These are phyloP conservation scores for Coemansia sp. DNA, from an alignment of 192 early-diverging fungal species.

Conservation along the genomic window DNA sequence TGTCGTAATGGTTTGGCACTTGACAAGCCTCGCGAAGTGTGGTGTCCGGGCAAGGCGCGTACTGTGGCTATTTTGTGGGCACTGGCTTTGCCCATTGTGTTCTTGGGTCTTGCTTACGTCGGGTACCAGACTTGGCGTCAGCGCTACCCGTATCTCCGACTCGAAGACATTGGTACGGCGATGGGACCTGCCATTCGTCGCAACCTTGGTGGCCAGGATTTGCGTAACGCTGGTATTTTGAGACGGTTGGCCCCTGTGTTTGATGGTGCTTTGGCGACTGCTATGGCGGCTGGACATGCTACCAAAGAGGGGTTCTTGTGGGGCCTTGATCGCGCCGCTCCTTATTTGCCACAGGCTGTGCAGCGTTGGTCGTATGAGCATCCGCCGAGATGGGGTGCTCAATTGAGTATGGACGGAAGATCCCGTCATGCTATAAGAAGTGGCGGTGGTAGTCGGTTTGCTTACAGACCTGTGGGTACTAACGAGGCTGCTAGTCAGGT, in stretches of 20 bases:
- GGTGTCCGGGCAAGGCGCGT: constrained; percentile 66
- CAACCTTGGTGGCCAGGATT: constrained; percentile 10
- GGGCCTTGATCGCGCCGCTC: constrained; percentile 43
- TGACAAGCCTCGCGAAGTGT: constrained; percentile 57
- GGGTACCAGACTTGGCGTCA: constrained; percentile 44
- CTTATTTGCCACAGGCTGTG: constrained; percentile 37
- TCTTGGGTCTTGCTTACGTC: constrained; percentile 39
- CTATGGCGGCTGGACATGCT: constrained; percentile 31
- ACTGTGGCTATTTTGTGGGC: constrained; percentile 45
- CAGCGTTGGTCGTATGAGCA: constrained; percentile 56
- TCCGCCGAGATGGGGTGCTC: constrained; percentile 48
- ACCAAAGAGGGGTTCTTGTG: constrained; percentile 38
- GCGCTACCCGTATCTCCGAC: constrained; percentile 46
- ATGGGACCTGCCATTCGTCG: constrained; percentile 30
- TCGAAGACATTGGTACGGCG: constrained; percentile 43
- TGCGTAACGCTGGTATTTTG: constrained; percentile 22
- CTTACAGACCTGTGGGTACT: constrained; percentile 36
- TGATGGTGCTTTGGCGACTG: constrained; percentile 40
- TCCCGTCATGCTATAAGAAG: constrained; percentile 23
- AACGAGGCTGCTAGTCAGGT: constrained; percentile 31
- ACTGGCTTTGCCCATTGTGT: constrained; percentile 34
- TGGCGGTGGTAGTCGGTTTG: constrained; percentile 28
- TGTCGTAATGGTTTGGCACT: constrained; percentile 75
- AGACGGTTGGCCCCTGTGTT: constrained; percentile 46
- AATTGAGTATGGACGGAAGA: constrained; percentile 35